Percentiles rank a stretch among this genome's conserved stretches.
These are phyloP conservation scores for Ascochyta clinopodiicola DNA, from an alignment of 2,329 filamentous ascomycete genomes.

Conservation along the genomic window DNA sequence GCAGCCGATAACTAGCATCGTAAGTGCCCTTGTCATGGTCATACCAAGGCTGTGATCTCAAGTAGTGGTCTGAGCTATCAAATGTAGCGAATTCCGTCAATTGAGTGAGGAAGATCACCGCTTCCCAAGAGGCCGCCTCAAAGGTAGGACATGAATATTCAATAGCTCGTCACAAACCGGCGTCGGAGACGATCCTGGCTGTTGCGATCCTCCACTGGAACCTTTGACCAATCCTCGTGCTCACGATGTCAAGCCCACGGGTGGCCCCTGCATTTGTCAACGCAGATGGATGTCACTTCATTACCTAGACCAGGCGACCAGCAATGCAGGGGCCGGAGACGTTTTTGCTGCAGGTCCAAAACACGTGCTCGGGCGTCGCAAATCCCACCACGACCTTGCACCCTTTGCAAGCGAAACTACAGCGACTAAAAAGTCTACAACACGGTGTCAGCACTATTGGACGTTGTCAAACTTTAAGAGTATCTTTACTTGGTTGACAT, in stretches of 20 bases:
- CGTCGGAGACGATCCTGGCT: no score
- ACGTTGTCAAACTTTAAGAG: background rate
- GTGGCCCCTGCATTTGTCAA: conserved; percentile 4
- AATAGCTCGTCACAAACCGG: no score
- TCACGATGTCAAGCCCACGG: background rate
- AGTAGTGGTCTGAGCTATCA: no score
- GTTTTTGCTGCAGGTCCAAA: background rate
- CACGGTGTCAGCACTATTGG: background rate
- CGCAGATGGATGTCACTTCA: conserved; percentile 1
- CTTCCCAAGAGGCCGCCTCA: no score
- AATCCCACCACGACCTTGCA: background rate
- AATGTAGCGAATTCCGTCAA: no score
- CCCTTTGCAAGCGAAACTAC: background rate
- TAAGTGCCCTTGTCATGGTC: background rate
- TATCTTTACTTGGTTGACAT: background rate
- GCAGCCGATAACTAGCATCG: background rate
- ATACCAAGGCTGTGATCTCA: background rate
- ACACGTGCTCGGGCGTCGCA: background rate
- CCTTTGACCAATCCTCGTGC: background rate
- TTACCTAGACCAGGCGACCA: background rate
- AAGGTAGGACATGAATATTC: no score
- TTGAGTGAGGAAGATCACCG: no score
- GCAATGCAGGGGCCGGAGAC: conserved; percentile 3
- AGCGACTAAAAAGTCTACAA: background rate
- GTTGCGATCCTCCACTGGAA: no score